These are phyloP conservation scores for Cyanodermella asteris DNA, from an alignment of 2,329 filamentous ascomycete species.

Conservation along the genomic window DNA sequence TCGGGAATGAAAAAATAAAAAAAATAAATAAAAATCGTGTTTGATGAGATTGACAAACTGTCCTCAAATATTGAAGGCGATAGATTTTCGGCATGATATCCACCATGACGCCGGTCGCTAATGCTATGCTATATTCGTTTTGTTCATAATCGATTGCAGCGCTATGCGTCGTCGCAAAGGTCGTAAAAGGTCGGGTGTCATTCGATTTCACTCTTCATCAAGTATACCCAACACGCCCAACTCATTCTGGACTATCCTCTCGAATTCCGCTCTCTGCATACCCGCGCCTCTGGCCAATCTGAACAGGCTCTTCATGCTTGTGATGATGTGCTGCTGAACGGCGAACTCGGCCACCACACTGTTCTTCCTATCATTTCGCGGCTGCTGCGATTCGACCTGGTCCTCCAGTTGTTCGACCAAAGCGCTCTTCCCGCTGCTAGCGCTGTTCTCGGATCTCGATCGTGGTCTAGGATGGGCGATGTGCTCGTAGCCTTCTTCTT, in stretches of 20 bases:
- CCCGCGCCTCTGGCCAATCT: conserved; percentile 35
- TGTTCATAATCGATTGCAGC: too few species aligned
- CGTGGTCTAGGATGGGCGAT: not conserved
- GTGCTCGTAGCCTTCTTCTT: conserved; percentile 23
- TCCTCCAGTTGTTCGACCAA: conserved; percentile 33
- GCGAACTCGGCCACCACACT: conserved; percentile 38
- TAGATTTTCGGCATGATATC: too few species aligned
- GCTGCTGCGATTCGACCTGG: conserved; percentile 25
- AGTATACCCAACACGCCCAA: conserved; percentile 34
- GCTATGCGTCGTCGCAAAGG: too few species aligned
- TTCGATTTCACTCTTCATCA: too few species aligned
- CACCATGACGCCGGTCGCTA: too few species aligned
- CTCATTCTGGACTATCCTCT: conserved; percentile 35
- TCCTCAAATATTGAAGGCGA: too few species aligned
- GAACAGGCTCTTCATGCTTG: conserved; percentile 41
- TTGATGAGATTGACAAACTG: too few species aligned
- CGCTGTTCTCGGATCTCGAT: conserved; percentile 18
- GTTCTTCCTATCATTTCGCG: too few species aligned
- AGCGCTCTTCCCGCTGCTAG: conserved; percentile 20
- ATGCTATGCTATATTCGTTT: too few species aligned
- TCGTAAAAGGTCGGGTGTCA: too few species aligned
- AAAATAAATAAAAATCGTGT: too few species aligned
- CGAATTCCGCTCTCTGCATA: conserved; percentile 36
- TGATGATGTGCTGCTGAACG: conserved; percentile 41
- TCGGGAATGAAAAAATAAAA: too few species aligned